phyloP scores from a whole-genome alignment of 345 rosid genomes.

The Boechera stricta region DNA sequence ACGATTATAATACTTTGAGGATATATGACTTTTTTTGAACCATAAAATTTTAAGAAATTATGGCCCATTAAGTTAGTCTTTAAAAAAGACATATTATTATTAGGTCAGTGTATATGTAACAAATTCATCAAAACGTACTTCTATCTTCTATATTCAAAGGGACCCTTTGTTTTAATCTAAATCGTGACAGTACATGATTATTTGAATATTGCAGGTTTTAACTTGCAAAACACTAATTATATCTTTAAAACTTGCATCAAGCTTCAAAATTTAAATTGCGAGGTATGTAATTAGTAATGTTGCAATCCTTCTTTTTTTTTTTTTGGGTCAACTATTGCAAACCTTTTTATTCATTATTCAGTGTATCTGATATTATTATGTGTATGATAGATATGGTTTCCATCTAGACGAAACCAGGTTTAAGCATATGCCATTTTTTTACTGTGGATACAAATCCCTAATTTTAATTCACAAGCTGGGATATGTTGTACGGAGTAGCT shows the following conservation, averaged over 20 bases:
- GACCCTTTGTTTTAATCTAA: neutral
- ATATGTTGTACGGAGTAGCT: constrained; percentile 27
- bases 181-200: neutral
- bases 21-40: no score
- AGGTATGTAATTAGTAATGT: neutral
- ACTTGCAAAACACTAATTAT: neutral
- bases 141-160: no score
- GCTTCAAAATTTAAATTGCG: neutral
- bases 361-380: neutral
- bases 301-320: neutral
- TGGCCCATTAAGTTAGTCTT: no score
- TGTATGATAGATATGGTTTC: neutral
- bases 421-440: neutral
- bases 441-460: neutral
- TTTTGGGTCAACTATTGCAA: neutral
- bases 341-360: constrained; percentile 12
- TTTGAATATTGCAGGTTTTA: neutral
- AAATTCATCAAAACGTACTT: no score
- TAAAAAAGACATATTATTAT: no score
- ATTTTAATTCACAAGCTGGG: constrained; percentile 32
- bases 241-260: constrained; percentile 8
- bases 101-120: no score
- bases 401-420: neutral
- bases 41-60: no score
- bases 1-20: no score